Evolutionary conservation across 192 early-diverging fungal species (phyloP).

Genomic region (Linnemannia elongata): DNA sequence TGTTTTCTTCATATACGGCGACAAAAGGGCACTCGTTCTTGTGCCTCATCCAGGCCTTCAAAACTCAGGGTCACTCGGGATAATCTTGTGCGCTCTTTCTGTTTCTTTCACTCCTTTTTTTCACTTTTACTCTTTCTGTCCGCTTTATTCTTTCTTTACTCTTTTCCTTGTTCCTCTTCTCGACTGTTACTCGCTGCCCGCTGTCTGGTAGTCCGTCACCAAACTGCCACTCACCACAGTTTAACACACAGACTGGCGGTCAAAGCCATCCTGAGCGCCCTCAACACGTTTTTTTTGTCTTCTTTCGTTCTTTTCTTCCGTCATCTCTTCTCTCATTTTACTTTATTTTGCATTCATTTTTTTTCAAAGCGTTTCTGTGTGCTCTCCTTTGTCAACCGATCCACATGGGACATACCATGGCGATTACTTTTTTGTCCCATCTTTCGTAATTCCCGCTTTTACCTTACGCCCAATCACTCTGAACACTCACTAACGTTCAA

Average conservation of each 20-base stretch:
- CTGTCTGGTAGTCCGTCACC: not conserved
- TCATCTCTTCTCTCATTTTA: not conserved
- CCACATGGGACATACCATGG: not conserved
- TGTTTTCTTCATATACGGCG: not conserved
- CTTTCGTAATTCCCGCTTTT: not conserved
- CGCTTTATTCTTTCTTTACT: not conserved
- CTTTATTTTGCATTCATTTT: not conserved
- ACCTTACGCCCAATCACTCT: not conserved
- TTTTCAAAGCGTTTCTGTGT: not conserved
- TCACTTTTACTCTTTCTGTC: not conserved
- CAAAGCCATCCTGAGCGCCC: not conserved
- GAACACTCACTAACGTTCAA: not conserved
- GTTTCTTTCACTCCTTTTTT: not conserved
- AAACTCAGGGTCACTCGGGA: not conserved
- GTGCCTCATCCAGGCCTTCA: not conserved
- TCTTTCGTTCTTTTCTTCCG: conserved; percentile 1
- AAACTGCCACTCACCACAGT: too few relatives aligned
- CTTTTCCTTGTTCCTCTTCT: not conserved
- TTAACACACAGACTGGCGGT: too few relatives aligned
- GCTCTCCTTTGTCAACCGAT: not conserved
- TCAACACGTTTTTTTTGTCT: not conserved
- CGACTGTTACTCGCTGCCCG: conserved; percentile 5
- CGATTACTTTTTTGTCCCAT: not conserved
- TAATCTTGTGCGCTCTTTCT: not conserved
- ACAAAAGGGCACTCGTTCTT: not conserved